A percentile compares a stretch with the other conserved stretches of the same genome.
Conservation (phyloP, 345 rosid species). For the Diplotaxis tenuifolia region DNA sequence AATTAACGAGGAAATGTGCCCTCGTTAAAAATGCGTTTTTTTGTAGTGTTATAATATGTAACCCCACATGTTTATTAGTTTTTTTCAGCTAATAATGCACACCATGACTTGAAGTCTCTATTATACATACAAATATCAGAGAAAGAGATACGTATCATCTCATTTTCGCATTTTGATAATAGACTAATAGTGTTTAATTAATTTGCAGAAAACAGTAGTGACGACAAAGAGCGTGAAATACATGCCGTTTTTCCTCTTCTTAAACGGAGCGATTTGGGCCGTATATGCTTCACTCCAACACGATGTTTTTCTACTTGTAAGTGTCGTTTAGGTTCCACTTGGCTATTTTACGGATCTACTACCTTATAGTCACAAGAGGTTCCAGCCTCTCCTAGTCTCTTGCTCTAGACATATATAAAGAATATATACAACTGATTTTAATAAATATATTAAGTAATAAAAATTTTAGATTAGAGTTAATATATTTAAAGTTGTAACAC, state of each 20-base stretch:
- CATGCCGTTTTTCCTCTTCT: slow-evolving; percentile 67
- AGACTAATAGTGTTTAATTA: neutral
- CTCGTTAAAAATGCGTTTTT: too few relatives aligned
- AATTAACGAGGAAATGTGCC: too few relatives aligned
- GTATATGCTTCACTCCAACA: slow-evolving; percentile 52
- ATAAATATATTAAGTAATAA: too few relatives aligned
- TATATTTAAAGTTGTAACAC: neutral
- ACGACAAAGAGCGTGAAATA: slow-evolving; percentile 61
- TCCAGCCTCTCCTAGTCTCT: neutral
- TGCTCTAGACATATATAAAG: neutral
- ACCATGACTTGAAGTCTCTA: slow-evolving; percentile 17
- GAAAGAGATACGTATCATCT: neutral
- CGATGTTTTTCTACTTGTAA: slow-evolving; percentile 58
- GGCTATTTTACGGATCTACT: neutral
- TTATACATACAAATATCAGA: neutral
- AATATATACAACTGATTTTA: neutral
- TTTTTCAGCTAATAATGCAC: slow-evolving; percentile 25
- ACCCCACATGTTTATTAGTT: neutral
- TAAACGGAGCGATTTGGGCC: slow-evolving; percentile 67
- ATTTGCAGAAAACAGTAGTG: slow-evolving; percentile 64
- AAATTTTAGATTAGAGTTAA: neutral
- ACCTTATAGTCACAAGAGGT: neutral
- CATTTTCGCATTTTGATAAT: neutral
- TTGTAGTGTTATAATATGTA: neutral
- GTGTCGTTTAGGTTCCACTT: neutral